Percentiles rank a stretch among this genome's conserved stretches.
phyloP scores from a whole-genome alignment of 306 rosid species.

The Phaseolus lunatus region DNA sequence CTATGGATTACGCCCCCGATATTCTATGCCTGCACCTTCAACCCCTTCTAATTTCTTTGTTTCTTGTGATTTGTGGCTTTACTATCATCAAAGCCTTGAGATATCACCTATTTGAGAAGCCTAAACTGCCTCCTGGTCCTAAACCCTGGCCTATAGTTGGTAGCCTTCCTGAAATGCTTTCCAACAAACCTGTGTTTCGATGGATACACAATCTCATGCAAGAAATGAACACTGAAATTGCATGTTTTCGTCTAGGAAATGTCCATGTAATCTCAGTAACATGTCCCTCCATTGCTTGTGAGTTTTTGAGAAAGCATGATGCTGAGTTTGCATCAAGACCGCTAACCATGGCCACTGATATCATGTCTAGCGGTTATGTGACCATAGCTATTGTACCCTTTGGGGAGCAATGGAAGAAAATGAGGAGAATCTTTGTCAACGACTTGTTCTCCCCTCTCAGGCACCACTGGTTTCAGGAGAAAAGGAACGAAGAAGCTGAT shows the following conservation, averaged over 20 bases:
- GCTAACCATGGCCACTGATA: constrained; percentile 1
- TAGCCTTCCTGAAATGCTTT: constrained; percentile 38
- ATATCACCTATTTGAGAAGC: not conserved
- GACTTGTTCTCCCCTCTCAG: not conserved
- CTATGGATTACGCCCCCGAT: not conserved
- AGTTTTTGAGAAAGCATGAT: constrained; percentile 40
- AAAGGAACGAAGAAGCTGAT: constrained; percentile 44
- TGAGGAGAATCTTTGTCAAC: constrained; percentile 37
- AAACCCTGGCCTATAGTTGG: constrained; percentile 50
- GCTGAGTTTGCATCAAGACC: constrained; percentile 46
- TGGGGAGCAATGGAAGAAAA: constrained; percentile 41
- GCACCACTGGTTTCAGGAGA: constrained; percentile 29
- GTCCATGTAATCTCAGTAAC: not conserved
- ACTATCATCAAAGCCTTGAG: not conserved
- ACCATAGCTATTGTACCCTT: not conserved
- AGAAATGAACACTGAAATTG: constrained; percentile 12
- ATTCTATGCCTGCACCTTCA: not conserved
- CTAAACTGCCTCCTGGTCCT: constrained; percentile 40
- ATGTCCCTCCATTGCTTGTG: not conserved
- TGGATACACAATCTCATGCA: constrained; percentile 7
- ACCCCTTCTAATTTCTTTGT: too few relatives aligned
- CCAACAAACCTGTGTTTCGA: constrained; percentile 22
- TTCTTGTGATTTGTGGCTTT: not conserved
- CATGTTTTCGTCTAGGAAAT: constrained; percentile 22
- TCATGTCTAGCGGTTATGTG: constrained; percentile 38